Evolutionary conservation across 139 green algal species (phyloP), one percentile per base, ranked within the genome.

Genomic region (Diplosphaera chodatii): DNA sequence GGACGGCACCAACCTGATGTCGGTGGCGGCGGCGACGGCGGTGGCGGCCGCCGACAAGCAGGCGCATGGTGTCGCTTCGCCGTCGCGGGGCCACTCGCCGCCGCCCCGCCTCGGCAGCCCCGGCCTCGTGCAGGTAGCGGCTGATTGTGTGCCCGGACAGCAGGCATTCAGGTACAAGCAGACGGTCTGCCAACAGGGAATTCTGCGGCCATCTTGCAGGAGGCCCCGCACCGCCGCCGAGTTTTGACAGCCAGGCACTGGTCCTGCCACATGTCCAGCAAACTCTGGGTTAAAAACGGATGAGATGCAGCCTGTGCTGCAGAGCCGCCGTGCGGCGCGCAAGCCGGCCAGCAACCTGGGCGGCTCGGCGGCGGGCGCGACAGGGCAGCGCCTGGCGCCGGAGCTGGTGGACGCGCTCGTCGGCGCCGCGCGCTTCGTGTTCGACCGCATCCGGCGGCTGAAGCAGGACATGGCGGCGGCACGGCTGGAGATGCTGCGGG

Each of bases 401-500:
- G 66, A 40, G 3, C 32, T 28, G 32, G 25, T 31, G 23, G 34
- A 34, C 6, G 37, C 34, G 15, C 28, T 56, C 10, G 70, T 76
- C 23, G 71, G 13, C 1, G 76, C 76, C 1, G 66, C 76, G 1
- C 66, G 62, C 4, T 81, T 81, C 66, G 31, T 81, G 48, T 66
- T 69, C 22, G 55, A 64, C 15, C 72, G 73, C 66, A 40, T 81
- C 34, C n/a, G 65, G 18, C 33, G 77, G 71, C 71, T 81, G 0
- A 64, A 64, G 28, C 16, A 41, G n/a, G 70, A 77, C 28, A 62
- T 77, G 66, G 76, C 76, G 3, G 27, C n/a, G 0, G 76, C 76
- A 1, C 70, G 64, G 40, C 76, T 81, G 59, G 66, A 74, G 30
- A 37, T 81, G 62, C 71, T 81, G 2, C 70, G 77, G 29, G 59